A percentile compares a stretch with the other conserved stretches of the same genome.
Evolutionary conservation across 208 protist genomes (phyloP).

Genomic region (Leishmania gerbilli): DNA sequence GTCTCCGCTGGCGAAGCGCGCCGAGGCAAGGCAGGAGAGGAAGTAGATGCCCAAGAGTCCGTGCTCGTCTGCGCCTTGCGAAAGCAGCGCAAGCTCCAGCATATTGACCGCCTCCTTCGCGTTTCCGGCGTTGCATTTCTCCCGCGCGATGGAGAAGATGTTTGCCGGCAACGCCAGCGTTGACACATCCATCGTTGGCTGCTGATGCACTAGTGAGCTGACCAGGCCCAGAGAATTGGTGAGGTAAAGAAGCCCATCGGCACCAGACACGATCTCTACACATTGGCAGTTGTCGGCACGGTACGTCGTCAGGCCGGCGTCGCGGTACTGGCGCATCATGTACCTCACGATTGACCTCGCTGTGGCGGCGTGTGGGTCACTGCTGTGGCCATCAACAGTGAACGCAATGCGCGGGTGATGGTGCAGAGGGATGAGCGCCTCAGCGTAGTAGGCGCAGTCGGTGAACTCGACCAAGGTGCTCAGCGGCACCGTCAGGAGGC

Average conservation of each 20-base stretch:
- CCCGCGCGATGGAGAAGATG: constrained; percentile 15
- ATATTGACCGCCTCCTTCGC: constrained; percentile 32
- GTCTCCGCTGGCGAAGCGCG: constrained; percentile 29
- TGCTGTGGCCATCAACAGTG: constrained; percentile 26
- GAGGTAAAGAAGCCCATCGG: constrained; percentile 51
- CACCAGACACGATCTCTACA: constrained; percentile 43
- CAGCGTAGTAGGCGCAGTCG: constrained; percentile 40
- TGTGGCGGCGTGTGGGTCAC: not conserved
- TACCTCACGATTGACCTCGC: constrained; percentile 19
- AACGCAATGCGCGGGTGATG: constrained; percentile 42
- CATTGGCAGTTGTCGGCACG: constrained; percentile 19
- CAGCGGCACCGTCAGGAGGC: constrained; percentile 36
- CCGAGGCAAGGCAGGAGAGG: constrained; percentile 20
- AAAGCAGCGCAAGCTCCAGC: constrained; percentile 40
- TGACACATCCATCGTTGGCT: constrained; percentile 6
- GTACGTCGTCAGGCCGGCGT: constrained; percentile 16
- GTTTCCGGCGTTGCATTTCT: constrained; percentile 25
- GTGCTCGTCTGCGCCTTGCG: constrained; percentile 13
- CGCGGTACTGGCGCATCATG: constrained; percentile 11
- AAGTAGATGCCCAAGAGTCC: constrained; percentile 23
- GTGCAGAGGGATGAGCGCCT: constrained; percentile 54
- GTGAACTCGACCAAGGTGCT: constrained; percentile 29
- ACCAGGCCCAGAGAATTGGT: constrained; percentile 57
- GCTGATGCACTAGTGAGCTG: constrained; percentile 22
- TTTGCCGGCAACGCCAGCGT: constrained; percentile 7